Conservation (phyloP, 345 rosid genomes). For the Eucalyptus sp. region DNA sequence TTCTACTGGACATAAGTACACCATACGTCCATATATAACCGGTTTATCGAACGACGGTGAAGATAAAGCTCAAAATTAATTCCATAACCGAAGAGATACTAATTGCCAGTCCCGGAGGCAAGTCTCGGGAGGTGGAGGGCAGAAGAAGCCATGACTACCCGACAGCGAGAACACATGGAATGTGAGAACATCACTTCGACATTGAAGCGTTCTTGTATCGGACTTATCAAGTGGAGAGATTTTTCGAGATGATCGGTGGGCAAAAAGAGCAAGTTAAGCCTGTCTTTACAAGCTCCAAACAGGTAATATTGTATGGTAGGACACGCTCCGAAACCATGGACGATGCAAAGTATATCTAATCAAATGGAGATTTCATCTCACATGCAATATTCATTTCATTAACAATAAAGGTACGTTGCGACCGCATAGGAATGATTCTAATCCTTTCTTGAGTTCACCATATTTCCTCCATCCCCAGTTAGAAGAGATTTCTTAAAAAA, state of each 20-base stretch:
- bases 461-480: background rate
- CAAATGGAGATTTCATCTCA: background rate
- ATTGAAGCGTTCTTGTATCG: background rate
- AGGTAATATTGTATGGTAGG: background rate
- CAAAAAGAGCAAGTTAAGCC: background rate
- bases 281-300: background rate
- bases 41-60: background rate
- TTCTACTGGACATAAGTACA: background rate
- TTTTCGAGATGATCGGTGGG: background rate
- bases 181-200: background rate
- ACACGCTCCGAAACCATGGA: background rate
- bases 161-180: background rate
- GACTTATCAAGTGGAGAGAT: background rate
- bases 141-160: background rate
- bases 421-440: background rate
- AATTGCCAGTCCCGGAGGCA: too few species aligned
- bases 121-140: background rate
- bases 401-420: accelerated
- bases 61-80: background rate
- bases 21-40: background rate
- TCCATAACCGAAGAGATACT: too few species aligned
- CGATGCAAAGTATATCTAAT: background rate
- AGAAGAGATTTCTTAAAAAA: background rate
- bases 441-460: background rate
- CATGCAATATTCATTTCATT: background rate